phyloP scores from a whole-genome alignment of 202 grass and related monocot genomes.

The Schoenoplectus triqueter region DNA sequence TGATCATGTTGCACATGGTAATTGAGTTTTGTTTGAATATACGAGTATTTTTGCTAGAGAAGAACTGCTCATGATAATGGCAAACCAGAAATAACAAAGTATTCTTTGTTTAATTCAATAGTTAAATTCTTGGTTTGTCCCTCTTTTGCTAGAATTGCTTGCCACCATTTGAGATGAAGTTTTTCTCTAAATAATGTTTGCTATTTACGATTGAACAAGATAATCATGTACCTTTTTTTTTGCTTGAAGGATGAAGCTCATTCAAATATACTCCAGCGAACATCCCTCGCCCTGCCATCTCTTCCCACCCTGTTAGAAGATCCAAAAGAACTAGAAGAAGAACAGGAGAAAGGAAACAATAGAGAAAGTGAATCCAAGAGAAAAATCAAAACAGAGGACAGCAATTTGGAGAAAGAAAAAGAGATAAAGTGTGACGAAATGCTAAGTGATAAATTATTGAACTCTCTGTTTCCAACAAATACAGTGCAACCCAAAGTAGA shows the following conservation, averaged over 20 bases:
- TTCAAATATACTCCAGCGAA: slow-evolving; percentile 61
- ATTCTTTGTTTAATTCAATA: neutral
- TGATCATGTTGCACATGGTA: neutral
- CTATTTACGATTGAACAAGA: neutral
- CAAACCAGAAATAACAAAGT: neutral
- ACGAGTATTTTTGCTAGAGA: neutral
- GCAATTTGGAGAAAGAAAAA: slow-evolving; percentile 30
- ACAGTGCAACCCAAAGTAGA: slow-evolving; percentile 14
- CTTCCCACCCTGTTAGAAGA: slow-evolving; percentile 38
- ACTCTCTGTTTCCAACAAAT: neutral
- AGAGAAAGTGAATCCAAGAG: neutral
- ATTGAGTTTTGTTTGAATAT: neutral
- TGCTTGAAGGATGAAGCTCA: slow-evolving; percentile 45
- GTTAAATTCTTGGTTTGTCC: neutral
- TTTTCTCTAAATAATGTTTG: neutral
- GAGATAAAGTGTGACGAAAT: slow-evolving; percentile 43
- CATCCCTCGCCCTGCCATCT: slow-evolving; percentile 48
- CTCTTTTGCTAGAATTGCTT: neutral
- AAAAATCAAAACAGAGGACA: neutral
- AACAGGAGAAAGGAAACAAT: neutral
- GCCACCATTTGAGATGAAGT: neutral
- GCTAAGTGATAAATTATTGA: slow-evolving; percentile 44
- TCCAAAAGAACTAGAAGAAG: slow-evolving; percentile 18
- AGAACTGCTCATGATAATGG: neutral
- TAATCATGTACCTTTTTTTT: neutral